Percentiles rank a stretch among this genome's conserved stretches.
Conservation (phyloP, 2,329 filamentous ascomycete species). For the Spiromastix sp. region DNA sequence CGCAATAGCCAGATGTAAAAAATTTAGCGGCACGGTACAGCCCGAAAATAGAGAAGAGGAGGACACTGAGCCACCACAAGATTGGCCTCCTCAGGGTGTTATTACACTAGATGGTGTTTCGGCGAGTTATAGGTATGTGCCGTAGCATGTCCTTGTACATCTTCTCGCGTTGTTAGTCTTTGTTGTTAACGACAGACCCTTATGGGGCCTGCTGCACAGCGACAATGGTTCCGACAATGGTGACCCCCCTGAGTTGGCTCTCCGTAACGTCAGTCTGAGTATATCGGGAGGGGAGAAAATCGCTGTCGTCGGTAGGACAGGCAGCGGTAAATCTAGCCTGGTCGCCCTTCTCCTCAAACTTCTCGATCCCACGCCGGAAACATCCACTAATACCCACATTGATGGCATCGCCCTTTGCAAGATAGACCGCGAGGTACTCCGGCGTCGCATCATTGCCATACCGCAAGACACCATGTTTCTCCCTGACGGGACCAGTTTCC, state of each 20-base stretch:
- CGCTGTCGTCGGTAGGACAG: slow-evolving; percentile 13
- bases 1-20: slow-evolving; percentile 44
- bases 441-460: background rate
- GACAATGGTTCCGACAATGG: no score
- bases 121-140: slow-evolving; percentile 3
- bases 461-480: slow-evolving; percentile 1
- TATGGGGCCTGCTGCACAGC: background rate
- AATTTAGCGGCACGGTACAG: slow-evolving; percentile 32
- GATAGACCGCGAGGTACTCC: background rate
- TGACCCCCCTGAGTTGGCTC: no score
- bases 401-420: slow-evolving; percentile 7
- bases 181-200: background rate
- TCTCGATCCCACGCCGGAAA: slow-evolving; percentile 2
- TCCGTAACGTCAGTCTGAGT: slow-evolving; percentile 5
- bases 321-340: slow-evolving; percentile 8
- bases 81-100: slow-evolving; percentile 12
- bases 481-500: background rate
- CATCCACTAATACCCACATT: slow-evolving; percentile 4
- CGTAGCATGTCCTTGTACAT: no score
- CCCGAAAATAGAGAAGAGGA: slow-evolving; percentile 12
- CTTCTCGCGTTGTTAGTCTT: no score
- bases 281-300: slow-evolving; percentile 10
- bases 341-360: slow-evolving; percentile 5
- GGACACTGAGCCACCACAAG: slow-evolving; percentile 8
- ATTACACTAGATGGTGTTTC: slow-evolving; percentile 1